Evolutionary conservation across 2,329 filamentous ascomycete genomes (phyloP), one percentile per base, ranked within the genome.

Genomic region (Metarhizium humberi): DNA sequence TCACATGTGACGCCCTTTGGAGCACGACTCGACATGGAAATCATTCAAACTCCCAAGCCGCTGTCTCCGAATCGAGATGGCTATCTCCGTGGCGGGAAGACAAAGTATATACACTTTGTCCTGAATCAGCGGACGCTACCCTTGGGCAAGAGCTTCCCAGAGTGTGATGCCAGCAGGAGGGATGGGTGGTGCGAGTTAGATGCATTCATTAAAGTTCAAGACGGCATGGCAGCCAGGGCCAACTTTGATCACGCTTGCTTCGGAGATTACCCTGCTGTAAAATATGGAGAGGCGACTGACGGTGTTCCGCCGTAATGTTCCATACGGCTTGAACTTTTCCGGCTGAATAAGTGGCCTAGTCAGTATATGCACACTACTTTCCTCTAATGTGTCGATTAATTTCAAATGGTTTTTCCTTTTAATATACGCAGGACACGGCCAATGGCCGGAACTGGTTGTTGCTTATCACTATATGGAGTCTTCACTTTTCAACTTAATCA

Each of bases 161-260:
- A 83, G 56, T 91, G 88, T 62, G 85, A 80, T 43, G 70, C 61
- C 1, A 65, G 76, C 11, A 72, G 87, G 4, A 78, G 84, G 47
- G 88, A 91, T 67, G 88, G 87, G 0, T 91, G 88, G 87, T 91
- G 88, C 65, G 86, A 90, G 65, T 67, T 91, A 51, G 76, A 77
- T 3, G 84, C 84, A 0, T 90, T 91, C 63, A 63, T 91, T 47
- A 67, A 79, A 57, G 73, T 84, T 5, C 82, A 87, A 70, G 75
- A 82, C 57, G 72, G 71, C 58, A 84, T 84, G 75, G 67, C 81
- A 40, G 75, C 72, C 18, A 70, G 76, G 58, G 84, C 85, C 3
- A 69, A 80, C 62, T 90, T 80, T 63, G 79, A 88, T 16, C 78
- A 81, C 63, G 78, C 84, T 42, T 92, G 88, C 64, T 84, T 82